phyloP scores from a whole-genome alignment of 257 asterid genomes.

The Jaltomata sinuosa region DNA sequence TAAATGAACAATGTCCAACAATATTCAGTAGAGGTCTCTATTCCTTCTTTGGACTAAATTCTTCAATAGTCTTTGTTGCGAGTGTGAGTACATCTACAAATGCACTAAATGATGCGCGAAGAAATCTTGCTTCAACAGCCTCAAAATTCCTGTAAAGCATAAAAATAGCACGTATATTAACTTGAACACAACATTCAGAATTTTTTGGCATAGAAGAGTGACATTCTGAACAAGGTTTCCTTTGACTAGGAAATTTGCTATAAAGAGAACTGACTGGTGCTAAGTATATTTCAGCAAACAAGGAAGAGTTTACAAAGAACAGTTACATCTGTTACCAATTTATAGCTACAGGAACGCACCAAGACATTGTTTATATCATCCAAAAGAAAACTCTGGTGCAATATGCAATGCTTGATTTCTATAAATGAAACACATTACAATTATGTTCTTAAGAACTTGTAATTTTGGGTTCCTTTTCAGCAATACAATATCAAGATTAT shows the following conservation, averaged over 20 bases:
- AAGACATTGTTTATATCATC: background rate
- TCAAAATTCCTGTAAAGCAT: constrained; percentile 54
- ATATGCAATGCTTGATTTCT: background rate
- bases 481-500: background rate
- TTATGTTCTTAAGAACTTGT: background rate
- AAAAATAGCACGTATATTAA: background rate
- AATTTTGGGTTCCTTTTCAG: background rate
- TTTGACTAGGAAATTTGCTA: background rate
- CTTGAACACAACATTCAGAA: background rate
- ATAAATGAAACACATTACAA: background rate
- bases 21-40: background rate
- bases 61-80: constrained; percentile 68
- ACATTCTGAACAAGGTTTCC: background rate
- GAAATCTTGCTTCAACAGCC: constrained; percentile 84
- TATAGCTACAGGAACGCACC: background rate
- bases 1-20: background rate
- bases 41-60: constrained; percentile 39
- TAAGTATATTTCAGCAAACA: background rate
- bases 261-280: background rate
- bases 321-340: background rate
- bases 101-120: constrained; percentile 80
- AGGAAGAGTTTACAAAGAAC: background rate
- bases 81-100: constrained; percentile 77
- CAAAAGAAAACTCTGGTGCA: background rate
- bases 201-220: background rate